Evolutionary conservation across 352 stramenopile species (phyloP).

Genomic region (Phytophthora capsici): DNA sequence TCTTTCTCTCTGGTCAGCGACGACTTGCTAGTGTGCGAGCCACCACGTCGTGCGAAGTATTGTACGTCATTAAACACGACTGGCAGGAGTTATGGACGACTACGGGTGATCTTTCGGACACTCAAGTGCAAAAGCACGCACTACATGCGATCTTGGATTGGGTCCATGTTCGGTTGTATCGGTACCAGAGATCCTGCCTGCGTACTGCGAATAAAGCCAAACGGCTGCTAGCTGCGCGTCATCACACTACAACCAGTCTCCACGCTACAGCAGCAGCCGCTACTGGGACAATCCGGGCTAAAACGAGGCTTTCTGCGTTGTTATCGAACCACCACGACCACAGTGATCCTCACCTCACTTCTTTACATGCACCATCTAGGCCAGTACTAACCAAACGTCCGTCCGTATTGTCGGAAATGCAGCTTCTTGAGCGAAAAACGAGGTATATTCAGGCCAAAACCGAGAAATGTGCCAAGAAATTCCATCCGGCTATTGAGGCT

Average conservation of each 20-base stretch:
- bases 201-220: conserved; percentile 55
- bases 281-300: conserved; percentile 16
- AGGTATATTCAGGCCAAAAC: conserved; percentile 61
- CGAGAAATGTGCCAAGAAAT: conserved; percentile 46
- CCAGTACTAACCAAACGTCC: conserved; percentile 1
- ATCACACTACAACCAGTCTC: not conserved
- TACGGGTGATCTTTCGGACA: conserved; percentile 41
- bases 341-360: not conserved
- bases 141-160: conserved; percentile 66
- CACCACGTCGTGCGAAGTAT: conserved; percentile 63
- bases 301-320: conserved; percentile 11
- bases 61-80: conserved; percentile 64
- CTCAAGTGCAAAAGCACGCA: conserved; percentile 59
- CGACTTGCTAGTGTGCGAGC: conserved; percentile 69
- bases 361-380: not conserved
- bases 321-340: conserved; percentile 10
- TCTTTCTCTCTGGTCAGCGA: conserved; percentile 68
- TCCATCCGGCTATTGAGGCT: conserved; percentile 21
- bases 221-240: conserved; percentile 18
- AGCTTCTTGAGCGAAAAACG: conserved; percentile 70
- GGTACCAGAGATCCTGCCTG: conserved; percentile 52
- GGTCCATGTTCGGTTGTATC: conserved; percentile 46
- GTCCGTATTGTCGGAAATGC: conserved; percentile 44
- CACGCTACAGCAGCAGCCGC: conserved; percentile 6
- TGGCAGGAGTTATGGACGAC: conserved; percentile 70